phyloP scores from a whole-genome alignment of 2,329 filamentous ascomycete species.

The Atkinsonella hypoxylon region DNA sequence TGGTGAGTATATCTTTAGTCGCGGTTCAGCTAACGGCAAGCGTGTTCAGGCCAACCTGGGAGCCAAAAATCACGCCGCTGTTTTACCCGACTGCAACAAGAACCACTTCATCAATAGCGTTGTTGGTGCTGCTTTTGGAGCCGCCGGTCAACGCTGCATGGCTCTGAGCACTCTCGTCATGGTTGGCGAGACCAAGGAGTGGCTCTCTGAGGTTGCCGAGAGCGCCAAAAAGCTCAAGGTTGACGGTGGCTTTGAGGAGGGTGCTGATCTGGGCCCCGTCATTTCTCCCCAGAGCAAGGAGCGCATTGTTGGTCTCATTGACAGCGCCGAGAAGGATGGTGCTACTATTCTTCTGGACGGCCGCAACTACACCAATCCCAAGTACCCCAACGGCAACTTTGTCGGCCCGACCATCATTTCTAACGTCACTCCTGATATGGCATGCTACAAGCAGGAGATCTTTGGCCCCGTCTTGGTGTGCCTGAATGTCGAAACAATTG shows the following conservation, averaged over 20 bases:
- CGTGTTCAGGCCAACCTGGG: conserved; percentile 80
- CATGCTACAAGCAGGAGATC: conserved; percentile 76
- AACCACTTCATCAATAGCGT: conserved; percentile 81
- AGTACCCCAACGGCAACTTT: conserved; percentile 82
- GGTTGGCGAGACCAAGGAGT: conserved; percentile 75
- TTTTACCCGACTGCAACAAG: conserved; percentile 80
- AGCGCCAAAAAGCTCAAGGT: conserved; percentile 61
- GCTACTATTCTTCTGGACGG: conserved; percentile 76
- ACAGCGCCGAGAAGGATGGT: conserved; percentile 66
- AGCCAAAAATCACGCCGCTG: conserved; percentile 78
- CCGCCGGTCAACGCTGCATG: conserved; percentile 80
- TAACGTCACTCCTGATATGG: conserved; percentile 70
- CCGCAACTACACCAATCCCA: conserved; percentile 58
- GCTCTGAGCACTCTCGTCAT: conserved; percentile 72
- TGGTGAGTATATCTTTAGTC: conserved; percentile 73
- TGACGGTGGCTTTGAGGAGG: conserved; percentile 70
- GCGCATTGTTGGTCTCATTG: conserved; percentile 65
- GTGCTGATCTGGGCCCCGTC: conserved; percentile 70
- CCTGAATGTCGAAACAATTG: conserved; percentile 64
- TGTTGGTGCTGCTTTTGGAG: conserved; percentile 72
- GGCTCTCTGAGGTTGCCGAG: conserved; percentile 68
- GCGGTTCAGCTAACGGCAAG: conserved; percentile 75
- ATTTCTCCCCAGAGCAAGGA: conserved; percentile 70
- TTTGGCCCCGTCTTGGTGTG: conserved; percentile 78
- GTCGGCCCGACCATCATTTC: conserved; percentile 73